Percentiles rank a stretch among this genome's conserved stretches.
These are phyloP conservation scores for Saccharomycopsis sp. DNA, from an alignment of 805 yeast genomes.

Conservation along the genomic window DNA sequence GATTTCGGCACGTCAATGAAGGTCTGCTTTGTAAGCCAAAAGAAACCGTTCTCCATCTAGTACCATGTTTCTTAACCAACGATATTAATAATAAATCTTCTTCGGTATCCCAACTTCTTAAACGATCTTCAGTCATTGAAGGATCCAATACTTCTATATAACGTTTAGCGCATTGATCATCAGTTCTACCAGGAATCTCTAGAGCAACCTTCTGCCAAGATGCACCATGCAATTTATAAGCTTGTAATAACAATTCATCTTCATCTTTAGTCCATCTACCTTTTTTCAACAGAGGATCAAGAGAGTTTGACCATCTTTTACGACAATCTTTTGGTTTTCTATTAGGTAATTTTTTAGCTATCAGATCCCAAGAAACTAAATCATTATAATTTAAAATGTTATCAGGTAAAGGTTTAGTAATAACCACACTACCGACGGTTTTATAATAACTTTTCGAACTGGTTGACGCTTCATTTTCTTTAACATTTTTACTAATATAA, in stretches of 20 bases:
- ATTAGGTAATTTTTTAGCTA: conserved; percentile 40
- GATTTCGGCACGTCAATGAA: conserved; percentile 80
- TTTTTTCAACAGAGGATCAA: conserved; percentile 74
- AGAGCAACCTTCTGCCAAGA: conserved; percentile 80
- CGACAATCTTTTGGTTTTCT: conserved; percentile 78
- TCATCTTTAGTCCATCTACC: conserved; percentile 86
- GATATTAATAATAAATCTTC: conserved; percentile 70
- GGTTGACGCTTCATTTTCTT: not conserved
- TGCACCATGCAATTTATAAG: conserved; percentile 65
- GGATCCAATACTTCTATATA: conserved; percentile 88
- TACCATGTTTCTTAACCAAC: conserved; percentile 65
- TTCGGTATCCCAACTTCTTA: conserved; percentile 70
- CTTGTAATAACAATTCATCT: conserved; percentile 57
- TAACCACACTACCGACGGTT: not conserved
- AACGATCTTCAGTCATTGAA: conserved; percentile 57
- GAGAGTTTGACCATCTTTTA: conserved; percentile 79
- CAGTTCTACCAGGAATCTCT: conserved; percentile 78
- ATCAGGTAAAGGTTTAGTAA: conserved; percentile 4
- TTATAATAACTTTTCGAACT: too few relatives aligned
- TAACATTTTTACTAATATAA: conserved; percentile 1
- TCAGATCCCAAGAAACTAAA: conserved; percentile 53
- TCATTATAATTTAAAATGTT: conserved; percentile 32
- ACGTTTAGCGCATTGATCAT: conserved; percentile 91
- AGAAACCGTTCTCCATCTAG: conserved; percentile 84
- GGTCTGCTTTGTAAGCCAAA: conserved; percentile 70